Evolutionary conservation across 192 early-diverging fungal species (phyloP), one percentile per base, ranked within the genome.

Genomic region (Entomortierella parvispora): DNA sequence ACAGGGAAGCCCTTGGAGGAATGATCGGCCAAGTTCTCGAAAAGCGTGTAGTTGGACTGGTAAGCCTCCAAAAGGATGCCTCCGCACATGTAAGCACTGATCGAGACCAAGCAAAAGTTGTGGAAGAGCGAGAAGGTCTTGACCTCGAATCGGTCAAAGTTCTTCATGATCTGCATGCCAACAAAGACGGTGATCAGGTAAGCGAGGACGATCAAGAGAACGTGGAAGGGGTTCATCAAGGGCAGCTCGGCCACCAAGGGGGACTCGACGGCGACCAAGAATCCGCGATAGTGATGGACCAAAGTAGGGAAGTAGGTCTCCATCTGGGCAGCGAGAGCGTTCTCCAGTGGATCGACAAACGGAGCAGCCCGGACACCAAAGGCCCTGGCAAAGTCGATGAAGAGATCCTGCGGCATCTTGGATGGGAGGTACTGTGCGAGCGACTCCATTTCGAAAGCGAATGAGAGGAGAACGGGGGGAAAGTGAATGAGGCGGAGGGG

Each of bases 191-290:
- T 44, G n/a, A 62, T 25, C 58, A 89, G 60, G 55, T 90, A 90
- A 10, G 45, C 65, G 29, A 81, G n/a, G 12, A 63, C 56, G 61
- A 89, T 83, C 60, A 89, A 25, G 8, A 80, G 22, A 10, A 85
- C 89, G 64, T 89, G 86, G 74, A 90, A 85, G 15, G 83, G 86
- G 74, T 90, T 85, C 89, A 89, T 89, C 43, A 90, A 65, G 10
- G 89, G 89, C 54, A 90, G 77, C n/a, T 81, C 43, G 9, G 26
- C 29, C 2, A 60, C 48, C 22, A 83, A 53, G 12, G 82, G 82
- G 0, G 80, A 81, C 44, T 77, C 64, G 45, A 65, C 69, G 9
- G 64, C 54, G 23, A 31, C 48, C 20, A 83, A 52, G 62, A 78
- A 81, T 6, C 60, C 53, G 11, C 54, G 58, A 18, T 68, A 34